Evolutionary conservation across 192 early-diverging fungal species (phyloP).

Genomic region (Globomyces pollinis-pini): DNA sequence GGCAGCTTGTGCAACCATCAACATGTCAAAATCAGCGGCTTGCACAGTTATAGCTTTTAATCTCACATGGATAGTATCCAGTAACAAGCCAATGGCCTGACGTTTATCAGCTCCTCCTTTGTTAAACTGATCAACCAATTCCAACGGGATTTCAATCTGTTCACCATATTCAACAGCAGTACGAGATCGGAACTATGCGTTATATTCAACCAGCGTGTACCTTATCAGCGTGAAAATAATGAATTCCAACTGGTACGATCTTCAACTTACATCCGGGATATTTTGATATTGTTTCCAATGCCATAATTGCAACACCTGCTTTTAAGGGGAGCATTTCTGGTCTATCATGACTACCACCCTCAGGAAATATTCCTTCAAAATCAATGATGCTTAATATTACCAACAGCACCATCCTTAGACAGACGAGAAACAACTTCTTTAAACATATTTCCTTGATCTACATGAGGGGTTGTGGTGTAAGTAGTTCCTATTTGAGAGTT

Average conservation of each 20-base stretch:
- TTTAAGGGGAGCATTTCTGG: conserved; percentile 94
- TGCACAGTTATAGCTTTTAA: conserved; percentile 87
- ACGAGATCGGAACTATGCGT: conserved; percentile 83
- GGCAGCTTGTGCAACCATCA: conserved; percentile 93
- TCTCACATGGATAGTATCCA: conserved; percentile 70
- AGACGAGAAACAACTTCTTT: conserved; percentile 72
- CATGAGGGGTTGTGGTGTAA: conserved; percentile 55
- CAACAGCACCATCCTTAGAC: conserved; percentile 68
- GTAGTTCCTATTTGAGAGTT: conserved; percentile 4
- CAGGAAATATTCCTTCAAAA: conserved; percentile 99
- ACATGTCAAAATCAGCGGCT: conserved; percentile 84
- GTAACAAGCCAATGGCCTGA: conserved; percentile 67
- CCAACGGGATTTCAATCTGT: conserved; percentile 69
- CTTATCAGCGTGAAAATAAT: conserved; percentile 87
- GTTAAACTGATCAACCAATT: conserved; percentile 77
- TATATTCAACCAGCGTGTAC: conserved; percentile 11
- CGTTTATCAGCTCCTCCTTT: conserved; percentile 76
- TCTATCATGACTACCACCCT: conserved; percentile 96
- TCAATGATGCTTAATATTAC: too few relatives aligned
- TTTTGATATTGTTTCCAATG: conserved; percentile 77
- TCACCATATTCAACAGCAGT: conserved; percentile 97
- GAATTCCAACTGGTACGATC: conserved; percentile 87
- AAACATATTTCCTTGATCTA: conserved; percentile 88
- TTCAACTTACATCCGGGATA: conserved; percentile 80
- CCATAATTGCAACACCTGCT: conserved; percentile 55